Evolutionary conservation across 129 eudicot genomes (phyloP), one percentile per base, ranked within the genome.

Genomic region (Tagetes patula): DNA sequence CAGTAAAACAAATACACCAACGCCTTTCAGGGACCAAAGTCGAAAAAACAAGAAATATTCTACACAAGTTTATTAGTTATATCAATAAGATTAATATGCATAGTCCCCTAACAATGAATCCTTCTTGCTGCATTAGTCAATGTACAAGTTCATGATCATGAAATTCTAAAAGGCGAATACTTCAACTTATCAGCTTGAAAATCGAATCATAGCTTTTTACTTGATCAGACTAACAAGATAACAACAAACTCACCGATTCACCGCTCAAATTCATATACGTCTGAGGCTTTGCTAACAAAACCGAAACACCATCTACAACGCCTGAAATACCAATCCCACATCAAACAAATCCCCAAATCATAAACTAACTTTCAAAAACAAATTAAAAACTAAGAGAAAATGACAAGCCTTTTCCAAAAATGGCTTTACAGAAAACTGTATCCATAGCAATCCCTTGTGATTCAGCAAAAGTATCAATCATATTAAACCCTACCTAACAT

Each of bases 221-320:
- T 6, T 5, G 36, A 72, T 32, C 59, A 11, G 37, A 46, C 5
- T 31, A 54, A 20, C n/a, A 37, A 69, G 40, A 40, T 27, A 27
- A 66, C 34, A 27, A 67, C 58, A 31, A 52, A 76, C 96, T 80
- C 63, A 93, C 98, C 42, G 91, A 88, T 88, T 90, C 90, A 66
- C 97, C 99, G 40, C 97, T 95, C 50, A 90, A 77, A 77, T 95
- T 95, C 96, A 95, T 88, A 79, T 86, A 91, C 8, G 99, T 91
- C 42, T 90, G 99, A 37, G 99, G 99, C 61, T 91, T 95, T 46
- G 91, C 99, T 37, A 95, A 71, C 73, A 95, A 81, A 80, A 95
- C 92, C 2, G 94, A 95, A 86, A 84, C 81, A 12, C 85, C 88
- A 60, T 81, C 83, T 1, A 86, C 84, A 75, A 78, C 37, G 31